These are phyloP conservation scores for Brassica balearica DNA, from an alignment of 441 rosid genomes.

Conservation along the genomic window DNA sequence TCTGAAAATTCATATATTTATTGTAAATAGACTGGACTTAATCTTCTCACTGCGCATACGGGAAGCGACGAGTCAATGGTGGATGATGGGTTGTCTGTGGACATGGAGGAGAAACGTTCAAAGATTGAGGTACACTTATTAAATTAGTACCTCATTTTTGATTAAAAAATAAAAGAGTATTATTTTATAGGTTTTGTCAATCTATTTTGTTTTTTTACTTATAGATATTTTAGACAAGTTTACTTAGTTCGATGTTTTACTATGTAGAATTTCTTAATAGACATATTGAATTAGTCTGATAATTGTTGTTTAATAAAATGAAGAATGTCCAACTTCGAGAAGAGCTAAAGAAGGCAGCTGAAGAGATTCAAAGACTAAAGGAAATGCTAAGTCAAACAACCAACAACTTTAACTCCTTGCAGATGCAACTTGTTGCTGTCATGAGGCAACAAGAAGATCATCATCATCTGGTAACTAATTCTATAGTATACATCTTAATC, in stretches of 20 bases:
- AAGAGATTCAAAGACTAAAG: conserved; percentile 70
- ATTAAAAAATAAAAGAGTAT: background rate
- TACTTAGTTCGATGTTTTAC: background rate
- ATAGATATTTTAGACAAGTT: background rate
- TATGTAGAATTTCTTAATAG: background rate
- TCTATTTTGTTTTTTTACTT: background rate
- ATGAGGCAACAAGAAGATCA: conserved; percentile 63
- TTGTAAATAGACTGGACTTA: conserved; percentile 71
- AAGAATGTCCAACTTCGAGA: conserved; percentile 56
- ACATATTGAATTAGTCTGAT: background rate
- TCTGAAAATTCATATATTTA: background rate
- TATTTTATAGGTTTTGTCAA: conserved; percentile 8
- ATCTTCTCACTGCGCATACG: conserved; percentile 69
- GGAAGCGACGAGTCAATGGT: conserved; percentile 88
- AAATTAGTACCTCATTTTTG: background rate
- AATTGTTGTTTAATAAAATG: conserved; percentile 12
- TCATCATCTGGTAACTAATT: conserved; percentile 33
- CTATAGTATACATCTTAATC: background rate
- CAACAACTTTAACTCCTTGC: conserved; percentile 68
- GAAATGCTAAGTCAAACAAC: conserved; percentile 75
- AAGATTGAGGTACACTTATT: conserved; percentile 63
- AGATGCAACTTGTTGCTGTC: conserved; percentile 64
- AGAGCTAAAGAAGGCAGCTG: conserved; percentile 68
- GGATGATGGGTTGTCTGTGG: conserved; percentile 77
- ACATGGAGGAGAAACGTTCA: conserved; percentile 63